Base-by-base conservation (phyloP, 2,329 filamentous ascomycete genomes). In the Ophiostoma montium region DNA sequence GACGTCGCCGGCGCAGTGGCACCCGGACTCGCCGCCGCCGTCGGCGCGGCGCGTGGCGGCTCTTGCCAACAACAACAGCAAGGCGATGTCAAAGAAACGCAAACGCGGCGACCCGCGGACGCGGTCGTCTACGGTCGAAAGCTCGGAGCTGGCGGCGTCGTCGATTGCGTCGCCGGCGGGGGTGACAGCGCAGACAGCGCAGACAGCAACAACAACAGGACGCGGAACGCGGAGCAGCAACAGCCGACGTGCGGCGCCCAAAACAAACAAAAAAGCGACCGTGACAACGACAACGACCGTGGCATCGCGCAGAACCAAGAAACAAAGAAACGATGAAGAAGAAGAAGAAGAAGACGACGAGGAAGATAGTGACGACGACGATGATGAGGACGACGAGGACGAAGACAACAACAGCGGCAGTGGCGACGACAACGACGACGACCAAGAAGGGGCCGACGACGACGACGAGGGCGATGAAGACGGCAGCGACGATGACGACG, bases 61-160 rank as follows among this genome's bases (percentile, higher is more conserved):
- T n/a, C 13, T 9, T 23, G 6, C 23, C 21, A 13, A 23, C 19
- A 41, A 15, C 11, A 15, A 19, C 18, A 15, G 18, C 18, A 12
- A 19, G 12, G 10, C 8, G 11, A 19, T 9, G 19, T 15, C 16
- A 18, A 19, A 23, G 5, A 55, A 57, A 38, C 50, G 55, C n/a
- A 57, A 57, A 42, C 55, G 55, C 15, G 54, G 53, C 11, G 35
- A 49, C 13, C 15, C 47, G 35, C 46, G 50, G 35, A 55, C 52
- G 23, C 49, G 57, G 21, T 57, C 55, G 15, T 54, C 54, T 5
- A 57, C 55, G 1, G 55, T 54, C n/a, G 54, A 55, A 18, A 57
- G 55, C 44, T 38, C 46, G 3, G 54, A 52, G 18, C 43, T 50
- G 30, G 45, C 46, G 30, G 45, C 46, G 10, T 53, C 55, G 3